A percentile compares a stretch with the other conserved stretches of the same genome.
Conservation (phyloP, 768 basidiomycete species). For the Leccinum truebloodii region DNA sequence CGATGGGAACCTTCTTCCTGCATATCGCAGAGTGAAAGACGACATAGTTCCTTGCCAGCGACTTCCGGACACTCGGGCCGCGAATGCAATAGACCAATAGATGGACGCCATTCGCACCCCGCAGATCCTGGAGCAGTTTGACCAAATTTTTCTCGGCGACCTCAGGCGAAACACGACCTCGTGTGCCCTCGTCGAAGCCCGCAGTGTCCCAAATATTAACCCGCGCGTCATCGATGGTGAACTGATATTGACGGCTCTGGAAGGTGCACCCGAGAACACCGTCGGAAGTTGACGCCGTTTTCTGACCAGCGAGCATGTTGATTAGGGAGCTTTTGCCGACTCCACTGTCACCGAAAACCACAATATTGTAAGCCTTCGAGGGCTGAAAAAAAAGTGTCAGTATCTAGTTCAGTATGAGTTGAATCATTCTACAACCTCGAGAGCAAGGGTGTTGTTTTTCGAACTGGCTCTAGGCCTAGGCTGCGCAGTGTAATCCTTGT, state of each 20-base stretch:
- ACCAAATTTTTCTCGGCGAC: constrained; percentile 28
- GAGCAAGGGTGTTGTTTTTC: neutral
- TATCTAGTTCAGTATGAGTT: neutral
- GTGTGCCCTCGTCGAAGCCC: constrained; percentile 32
- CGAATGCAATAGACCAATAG: constrained; percentile 38
- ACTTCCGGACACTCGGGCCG: constrained; percentile 27
- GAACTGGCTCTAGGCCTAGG: neutral
- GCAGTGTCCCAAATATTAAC: constrained; percentile 36
- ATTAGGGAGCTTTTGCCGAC: constrained; percentile 45
- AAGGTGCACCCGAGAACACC: constrained; percentile 40
- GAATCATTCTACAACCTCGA: constrained; percentile 14
- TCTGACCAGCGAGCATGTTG: constrained; percentile 39
- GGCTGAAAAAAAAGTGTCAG: constrained; percentile 5
- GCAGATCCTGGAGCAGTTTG: constrained; percentile 35
- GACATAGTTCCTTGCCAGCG: constrained; percentile 31
- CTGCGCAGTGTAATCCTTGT: neutral
- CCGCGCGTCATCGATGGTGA: constrained; percentile 17
- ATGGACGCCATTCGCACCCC: constrained; percentile 29
- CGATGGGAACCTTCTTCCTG: constrained; percentile 33
- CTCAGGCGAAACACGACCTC: constrained; percentile 26
- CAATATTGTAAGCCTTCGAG: constrained; percentile 32
- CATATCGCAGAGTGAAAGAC: constrained; percentile 34
- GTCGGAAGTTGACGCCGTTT: constrained; percentile 33
- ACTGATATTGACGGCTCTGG: constrained; percentile 23
- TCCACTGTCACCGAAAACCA: constrained; percentile 46